Evolutionary conservation across 2,329 filamentous ascomycete species (phyloP).

Genomic region (Venturia carpophila): DNA sequence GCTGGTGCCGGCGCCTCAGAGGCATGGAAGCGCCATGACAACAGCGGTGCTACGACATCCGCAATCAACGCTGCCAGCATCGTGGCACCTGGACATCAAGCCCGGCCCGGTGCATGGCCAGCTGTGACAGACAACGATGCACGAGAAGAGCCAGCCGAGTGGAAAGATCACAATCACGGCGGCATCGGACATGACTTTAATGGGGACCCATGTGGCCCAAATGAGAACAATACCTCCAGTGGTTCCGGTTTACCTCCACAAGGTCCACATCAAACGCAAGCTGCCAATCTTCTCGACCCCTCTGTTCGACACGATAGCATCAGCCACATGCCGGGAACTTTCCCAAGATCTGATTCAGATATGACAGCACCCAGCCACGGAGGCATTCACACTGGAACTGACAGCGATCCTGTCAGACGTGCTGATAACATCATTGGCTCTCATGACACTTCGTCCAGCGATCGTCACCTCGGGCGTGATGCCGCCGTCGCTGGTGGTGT

Average conservation of each 20-base stretch:
- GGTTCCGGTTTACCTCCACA: background rate
- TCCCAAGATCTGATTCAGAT: conserved; percentile 1
- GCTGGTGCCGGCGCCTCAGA: background rate
- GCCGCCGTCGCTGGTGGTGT: background rate
- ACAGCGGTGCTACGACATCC: background rate
- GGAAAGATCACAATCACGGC: conserved; percentile 5
- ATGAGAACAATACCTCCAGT: conserved; percentile 2
- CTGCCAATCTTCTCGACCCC: conserved; percentile 8
- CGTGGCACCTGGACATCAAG: background rate
- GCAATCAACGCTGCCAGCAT: background rate
- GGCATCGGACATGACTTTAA: conserved; percentile 1
- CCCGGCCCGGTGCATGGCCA: background rate
- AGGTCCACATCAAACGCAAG: conserved; percentile 10
- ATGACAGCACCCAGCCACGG: background rate
- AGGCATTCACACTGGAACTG: background rate
- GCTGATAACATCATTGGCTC: background rate
- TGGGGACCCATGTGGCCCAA: conserved; percentile 7
- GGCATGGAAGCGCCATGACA: conserved; percentile 3
- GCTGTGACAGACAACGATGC: background rate
- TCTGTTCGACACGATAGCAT: background rate
- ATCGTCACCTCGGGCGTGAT: conserved; percentile 5
- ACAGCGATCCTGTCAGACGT: background rate
- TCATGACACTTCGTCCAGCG: background rate
- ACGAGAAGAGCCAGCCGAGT: conserved; percentile 6
- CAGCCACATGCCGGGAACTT: conserved; percentile 9